These are phyloP conservation scores for Thermoascus crustaceus DNA, from an alignment of 2,329 filamentous ascomycete species.

Conservation along the genomic window DNA sequence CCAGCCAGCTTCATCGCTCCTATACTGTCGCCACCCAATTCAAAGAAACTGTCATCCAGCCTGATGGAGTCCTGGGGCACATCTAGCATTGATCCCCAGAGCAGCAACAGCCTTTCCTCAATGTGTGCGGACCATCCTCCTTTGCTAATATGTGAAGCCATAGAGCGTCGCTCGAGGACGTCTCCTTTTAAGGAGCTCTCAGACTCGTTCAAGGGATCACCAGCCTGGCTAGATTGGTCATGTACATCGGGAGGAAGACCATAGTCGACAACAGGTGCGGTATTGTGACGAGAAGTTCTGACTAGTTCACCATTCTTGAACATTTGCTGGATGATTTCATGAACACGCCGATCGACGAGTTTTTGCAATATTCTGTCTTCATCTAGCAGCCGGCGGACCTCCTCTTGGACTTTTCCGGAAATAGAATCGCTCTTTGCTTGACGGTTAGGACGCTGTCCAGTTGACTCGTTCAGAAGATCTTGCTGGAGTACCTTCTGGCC, in stretches of 20 bases:
- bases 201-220: no score
- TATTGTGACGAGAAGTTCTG: conserved; percentile 13
- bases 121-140: conserved; percentile 19
- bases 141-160: conserved; percentile 24
- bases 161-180: conserved; percentile 15
- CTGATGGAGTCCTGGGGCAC: conserved; percentile 25
- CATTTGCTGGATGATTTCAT: conserved; percentile 26
- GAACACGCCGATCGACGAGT: conserved; percentile 27
- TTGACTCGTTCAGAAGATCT: no score
- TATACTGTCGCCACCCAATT: conserved; percentile 34
- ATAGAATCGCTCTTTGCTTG: neutral
- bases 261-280: conserved; percentile 3
- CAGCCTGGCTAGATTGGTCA: neutral
- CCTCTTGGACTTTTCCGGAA: neutral
- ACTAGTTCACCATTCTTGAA: conserved; percentile 20
- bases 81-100: conserved; percentile 32
- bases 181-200: no score
- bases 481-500: conserved; percentile 15
- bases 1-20: conserved; percentile 36
- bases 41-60: conserved; percentile 36
- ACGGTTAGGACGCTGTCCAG: no score
- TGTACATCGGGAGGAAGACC: neutral
- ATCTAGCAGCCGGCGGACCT: conserved; percentile 3
- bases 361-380: conserved; percentile 20
- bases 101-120: conserved; percentile 28